Conservation (phyloP, 176 grass and related monocot genomes). For the Echinochloa phyllopogon region DNA sequence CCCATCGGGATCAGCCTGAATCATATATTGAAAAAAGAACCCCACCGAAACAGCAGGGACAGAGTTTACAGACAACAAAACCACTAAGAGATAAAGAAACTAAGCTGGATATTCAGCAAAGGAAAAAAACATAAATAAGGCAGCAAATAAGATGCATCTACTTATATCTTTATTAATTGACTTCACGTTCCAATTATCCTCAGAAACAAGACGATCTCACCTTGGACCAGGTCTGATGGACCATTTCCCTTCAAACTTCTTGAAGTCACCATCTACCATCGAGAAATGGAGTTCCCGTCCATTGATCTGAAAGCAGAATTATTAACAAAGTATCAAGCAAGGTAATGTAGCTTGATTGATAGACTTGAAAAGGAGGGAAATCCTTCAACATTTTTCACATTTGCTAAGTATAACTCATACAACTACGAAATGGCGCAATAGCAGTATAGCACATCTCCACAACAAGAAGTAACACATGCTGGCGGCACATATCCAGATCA, state of each 20-base stretch:
- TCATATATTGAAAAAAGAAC: no score
- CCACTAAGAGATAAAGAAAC: neutral
- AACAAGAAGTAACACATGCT: neutral
- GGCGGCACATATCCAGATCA: neutral
- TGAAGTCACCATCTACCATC: conserved; percentile 97
- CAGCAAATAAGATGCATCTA: neutral
- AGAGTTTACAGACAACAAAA: no score
- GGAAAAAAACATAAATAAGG: neutral
- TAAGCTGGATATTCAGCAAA: neutral
- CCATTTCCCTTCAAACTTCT: conserved; percentile 99
- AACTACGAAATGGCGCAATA: neutral
- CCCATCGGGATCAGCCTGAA: no score
- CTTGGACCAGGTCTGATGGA: conserved; percentile 74
- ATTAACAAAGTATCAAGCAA: neutral
- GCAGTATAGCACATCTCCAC: neutral
- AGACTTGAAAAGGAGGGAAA: neutral
- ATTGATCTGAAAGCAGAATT: conserved; percentile 51
- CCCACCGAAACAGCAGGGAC: no score
- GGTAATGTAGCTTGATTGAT: neutral
- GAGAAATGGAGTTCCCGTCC: conserved; percentile 87
- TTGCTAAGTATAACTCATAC: neutral
- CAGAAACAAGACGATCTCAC: conserved; percentile 29
- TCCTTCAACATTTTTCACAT: neutral
- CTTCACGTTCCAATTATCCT: neutral
- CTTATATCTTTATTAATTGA: neutral